A percentile compares a stretch with the other conserved stretches of the same genome.
Evolutionary conservation across 2,329 filamentous ascomycete genomes (phyloP).

Genomic region (Cryphonectria carpinicola): DNA sequence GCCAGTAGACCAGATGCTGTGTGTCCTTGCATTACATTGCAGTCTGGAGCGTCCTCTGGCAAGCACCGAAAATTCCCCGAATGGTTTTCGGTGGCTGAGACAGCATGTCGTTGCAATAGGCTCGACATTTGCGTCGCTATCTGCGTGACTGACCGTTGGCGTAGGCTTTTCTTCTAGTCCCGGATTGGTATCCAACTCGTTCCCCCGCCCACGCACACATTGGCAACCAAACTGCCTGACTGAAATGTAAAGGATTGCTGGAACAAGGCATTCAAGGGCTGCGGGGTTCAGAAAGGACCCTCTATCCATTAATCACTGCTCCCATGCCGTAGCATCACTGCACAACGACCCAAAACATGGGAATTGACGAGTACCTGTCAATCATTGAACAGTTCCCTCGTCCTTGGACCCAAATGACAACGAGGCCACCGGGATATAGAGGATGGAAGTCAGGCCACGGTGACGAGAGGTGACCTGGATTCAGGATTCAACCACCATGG

Average conservation of each 20-base stretch:
- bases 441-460: constrained; percentile 23
- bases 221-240: not conserved
- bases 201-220: constrained; percentile 9
- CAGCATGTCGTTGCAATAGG: constrained; percentile 25
- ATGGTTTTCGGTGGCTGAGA: constrained; percentile 25
- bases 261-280: not conserved
- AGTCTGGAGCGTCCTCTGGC: not conserved
- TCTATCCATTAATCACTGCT: not conserved
- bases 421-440: constrained; percentile 13
- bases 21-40: not conserved
- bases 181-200: constrained; percentile 15
- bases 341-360: not conserved
- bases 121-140: constrained; percentile 15
- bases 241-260: not conserved
- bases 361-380: not conserved
- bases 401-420: not conserved
- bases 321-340: not conserved
- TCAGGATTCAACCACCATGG: not conserved
- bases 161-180: constrained; percentile 9
- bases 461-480: not conserved
- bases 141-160: constrained; percentile 8
- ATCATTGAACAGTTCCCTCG: not conserved
- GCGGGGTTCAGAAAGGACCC: not conserved
- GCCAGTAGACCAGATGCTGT: not conserved
- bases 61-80: constrained; percentile 1